Evolutionary conservation across 768 basidiomycete genomes (phyloP).

Genomic region (Guyanaporus albipodus): DNA sequence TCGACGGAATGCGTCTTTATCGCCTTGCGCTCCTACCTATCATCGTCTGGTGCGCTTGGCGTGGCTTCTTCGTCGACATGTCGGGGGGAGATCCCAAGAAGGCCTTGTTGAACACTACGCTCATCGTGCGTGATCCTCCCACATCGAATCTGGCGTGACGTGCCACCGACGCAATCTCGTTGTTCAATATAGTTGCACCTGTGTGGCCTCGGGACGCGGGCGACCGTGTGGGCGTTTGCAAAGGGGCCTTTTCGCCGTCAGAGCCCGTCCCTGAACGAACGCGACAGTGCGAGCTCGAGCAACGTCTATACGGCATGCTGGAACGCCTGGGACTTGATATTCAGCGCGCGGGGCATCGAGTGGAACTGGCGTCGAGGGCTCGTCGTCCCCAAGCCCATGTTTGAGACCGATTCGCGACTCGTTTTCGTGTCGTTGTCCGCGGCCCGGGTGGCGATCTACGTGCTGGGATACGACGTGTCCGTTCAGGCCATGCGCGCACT

Average conservation of each 20-base stretch:
- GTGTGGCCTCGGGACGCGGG: slow-evolving; percentile 6
- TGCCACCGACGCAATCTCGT: not conserved
- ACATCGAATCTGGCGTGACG: not conserved
- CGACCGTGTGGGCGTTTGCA: slow-evolving; percentile 16
- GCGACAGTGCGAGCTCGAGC: not conserved
- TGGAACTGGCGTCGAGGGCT: slow-evolving; percentile 26
- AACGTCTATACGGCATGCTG: slow-evolving; percentile 14
- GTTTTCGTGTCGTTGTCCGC: slow-evolving; percentile 12
- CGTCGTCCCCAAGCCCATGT: slow-evolving; percentile 6
- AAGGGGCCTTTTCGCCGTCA: slow-evolving; percentile 10
- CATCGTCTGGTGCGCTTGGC: slow-evolving; percentile 41
- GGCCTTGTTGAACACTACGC: slow-evolving; percentile 7
- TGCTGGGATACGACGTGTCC: slow-evolving; percentile 11
- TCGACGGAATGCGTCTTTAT: slow-evolving; percentile 36
- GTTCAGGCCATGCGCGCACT: slow-evolving; percentile 22
- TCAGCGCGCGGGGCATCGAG: slow-evolving; percentile 23
- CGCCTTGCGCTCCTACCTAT: slow-evolving; percentile 51
- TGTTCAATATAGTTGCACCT: slow-evolving; percentile 13
- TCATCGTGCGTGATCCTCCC: slow-evolving; percentile 17
- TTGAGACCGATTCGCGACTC: slow-evolving; percentile 7
- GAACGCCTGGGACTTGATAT: slow-evolving; percentile 26
- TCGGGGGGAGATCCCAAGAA: slow-evolving; percentile 19
- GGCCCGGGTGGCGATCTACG: not conserved
- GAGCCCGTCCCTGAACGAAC: not conserved
- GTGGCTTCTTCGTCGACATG: slow-evolving; percentile 29